A percentile compares a stretch with the other conserved stretches of the same genome.
Evolutionary conservation across 306 rosid species (phyloP).

Genomic region (Vigna angularis): DNA sequence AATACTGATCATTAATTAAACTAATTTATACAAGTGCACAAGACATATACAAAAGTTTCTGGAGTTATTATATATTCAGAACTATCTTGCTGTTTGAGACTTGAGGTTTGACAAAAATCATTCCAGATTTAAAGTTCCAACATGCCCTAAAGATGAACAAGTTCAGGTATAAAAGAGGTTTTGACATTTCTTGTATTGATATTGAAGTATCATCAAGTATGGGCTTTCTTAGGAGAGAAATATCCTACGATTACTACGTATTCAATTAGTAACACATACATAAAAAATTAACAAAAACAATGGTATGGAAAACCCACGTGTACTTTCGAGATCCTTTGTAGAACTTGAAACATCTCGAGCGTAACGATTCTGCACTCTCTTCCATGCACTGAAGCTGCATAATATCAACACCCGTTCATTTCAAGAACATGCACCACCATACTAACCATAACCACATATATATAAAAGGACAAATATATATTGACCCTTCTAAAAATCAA

Average conservation of each 20-base stretch:
- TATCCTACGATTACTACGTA: neutral
- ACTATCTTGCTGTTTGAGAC: neutral
- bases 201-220: neutral
- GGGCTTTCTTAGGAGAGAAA: neutral
- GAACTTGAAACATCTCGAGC: conserved; percentile 82
- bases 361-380: conserved; percentile 81
- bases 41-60: neutral
- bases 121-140: conserved; percentile 13
- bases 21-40: neutral
- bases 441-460: neutral
- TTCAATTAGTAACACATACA: neutral
- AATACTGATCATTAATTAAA: neutral
- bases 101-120: neutral
- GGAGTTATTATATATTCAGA: neutral
- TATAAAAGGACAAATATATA: too few species aligned
- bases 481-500: neutral
- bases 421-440: neutral
- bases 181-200: neutral
- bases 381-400: conserved; percentile 88
- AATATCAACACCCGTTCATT: conserved; percentile 23
- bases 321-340: conserved; percentile 94
- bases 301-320: conserved; percentile 68
- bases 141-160: neutral
- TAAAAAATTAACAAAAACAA: neutral
- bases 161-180: neutral